Percentiles rank a stretch among this genome's conserved stretches.
phyloP scores from a whole-genome alignment of 1,139 yeast genomes.

The Diutina siamensis region DNA sequence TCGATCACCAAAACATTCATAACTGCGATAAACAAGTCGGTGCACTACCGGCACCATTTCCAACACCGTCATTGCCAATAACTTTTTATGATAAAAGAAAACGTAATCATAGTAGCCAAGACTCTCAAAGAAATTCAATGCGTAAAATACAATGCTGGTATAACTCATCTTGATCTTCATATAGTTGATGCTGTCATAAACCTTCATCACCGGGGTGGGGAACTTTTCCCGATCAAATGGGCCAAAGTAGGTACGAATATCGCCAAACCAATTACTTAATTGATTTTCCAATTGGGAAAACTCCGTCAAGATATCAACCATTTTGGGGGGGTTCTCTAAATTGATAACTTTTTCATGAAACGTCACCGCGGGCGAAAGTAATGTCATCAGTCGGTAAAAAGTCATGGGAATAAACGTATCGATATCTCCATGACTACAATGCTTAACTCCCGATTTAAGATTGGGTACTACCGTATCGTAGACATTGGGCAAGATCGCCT shows the following conservation, averaged over 20 bases:
- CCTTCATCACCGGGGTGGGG: slow-evolving; percentile 22
- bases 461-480: slow-evolving; percentile 18
- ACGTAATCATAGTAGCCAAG: slow-evolving; percentile 12
- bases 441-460: slow-evolving; percentile 16
- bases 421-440: slow-evolving; percentile 17
- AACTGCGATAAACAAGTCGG: slow-evolving; percentile 19
- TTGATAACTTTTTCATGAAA: slow-evolving; percentile 7
- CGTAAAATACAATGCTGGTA: slow-evolving; percentile 17
- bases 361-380: slow-evolving; percentile 8
- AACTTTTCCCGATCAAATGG: slow-evolving; percentile 5
- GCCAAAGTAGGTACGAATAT: slow-evolving; percentile 13
- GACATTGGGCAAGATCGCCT: slow-evolving; percentile 8
- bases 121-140: slow-evolving; percentile 19
- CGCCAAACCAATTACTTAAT: slow-evolving; percentile 10
- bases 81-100: slow-evolving; percentile 19
- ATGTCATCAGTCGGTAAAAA: slow-evolving; percentile 14
- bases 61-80: slow-evolving; percentile 14
- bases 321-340: slow-evolving; percentile 4
- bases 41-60: slow-evolving; percentile 22
- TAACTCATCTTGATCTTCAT: slow-evolving; percentile 21
- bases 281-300: slow-evolving; percentile 21
- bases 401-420: slow-evolving; percentile 19
- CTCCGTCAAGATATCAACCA: slow-evolving; percentile 15
- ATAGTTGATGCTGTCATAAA: slow-evolving; percentile 21
- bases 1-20: slow-evolving; percentile 21